These are phyloP conservation scores for Senna tora DNA, from an alignment of 306 rosid genomes.

Conservation along the genomic window DNA sequence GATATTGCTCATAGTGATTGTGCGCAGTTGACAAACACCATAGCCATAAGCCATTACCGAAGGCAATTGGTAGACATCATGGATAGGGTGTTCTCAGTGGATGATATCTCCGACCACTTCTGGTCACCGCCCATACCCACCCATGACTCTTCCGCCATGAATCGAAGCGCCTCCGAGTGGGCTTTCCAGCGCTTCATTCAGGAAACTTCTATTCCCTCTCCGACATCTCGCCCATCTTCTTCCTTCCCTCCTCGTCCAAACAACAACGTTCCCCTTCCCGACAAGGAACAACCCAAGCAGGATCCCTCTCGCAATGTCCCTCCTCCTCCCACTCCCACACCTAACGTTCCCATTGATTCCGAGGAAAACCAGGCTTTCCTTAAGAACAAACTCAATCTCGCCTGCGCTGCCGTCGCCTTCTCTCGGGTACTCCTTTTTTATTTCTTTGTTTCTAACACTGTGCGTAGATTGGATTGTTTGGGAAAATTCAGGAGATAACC, in stretches of 20 bases:
- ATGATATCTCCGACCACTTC: constrained; percentile 69
- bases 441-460: background rate
- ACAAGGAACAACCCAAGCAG: constrained; percentile 34
- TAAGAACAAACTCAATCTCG: constrained; percentile 84
- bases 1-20: background rate
- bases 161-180: constrained; percentile 88
- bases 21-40: background rate
- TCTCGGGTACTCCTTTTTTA: constrained; percentile 54
- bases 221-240: constrained; percentile 38
- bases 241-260: constrained; percentile 37
- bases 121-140: constrained; percentile 44
- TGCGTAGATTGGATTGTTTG: constrained; percentile 3
- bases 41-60: no score
- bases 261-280: constrained; percentile 46
- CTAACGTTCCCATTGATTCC: constrained; percentile 51
- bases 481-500: background rate
- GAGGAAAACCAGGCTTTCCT: constrained; percentile 73
- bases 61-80: constrained; percentile 39
- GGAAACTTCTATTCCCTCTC: constrained; percentile 48
- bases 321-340: constrained; percentile 27
- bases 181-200: constrained; percentile 77
- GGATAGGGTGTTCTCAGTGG: constrained; percentile 86
- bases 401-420: constrained; percentile 89
- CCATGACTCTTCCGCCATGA: constrained; percentile 54
- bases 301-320: constrained; percentile 14